A percentile compares a stretch with the other conserved stretches of the same genome.
Conservation (phyloP, 306 rosid genomes). For the Quercus dentata region DNA sequence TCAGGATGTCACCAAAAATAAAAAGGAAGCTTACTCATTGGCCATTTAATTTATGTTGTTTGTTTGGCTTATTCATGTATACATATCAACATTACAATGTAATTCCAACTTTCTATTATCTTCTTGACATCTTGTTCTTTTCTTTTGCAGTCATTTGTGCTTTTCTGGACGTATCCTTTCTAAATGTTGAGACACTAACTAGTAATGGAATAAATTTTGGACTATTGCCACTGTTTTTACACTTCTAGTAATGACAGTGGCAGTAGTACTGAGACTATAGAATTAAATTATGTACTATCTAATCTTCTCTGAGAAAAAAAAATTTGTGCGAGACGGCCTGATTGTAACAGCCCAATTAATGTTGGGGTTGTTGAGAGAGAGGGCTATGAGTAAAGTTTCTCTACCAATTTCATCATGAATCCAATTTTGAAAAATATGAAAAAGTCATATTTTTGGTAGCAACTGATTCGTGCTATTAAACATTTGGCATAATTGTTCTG, state of each 20-base stretch:
- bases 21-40: background rate
- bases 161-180: slow-evolving; percentile 98
- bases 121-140: slow-evolving; percentile 11
- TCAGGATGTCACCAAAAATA: background rate
- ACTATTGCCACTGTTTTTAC: too few relatives aligned
- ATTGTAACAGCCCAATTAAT: background rate
- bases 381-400: background rate
- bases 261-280: too few relatives aligned
- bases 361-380: too few relatives aligned
- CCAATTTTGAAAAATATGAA: too few relatives aligned
- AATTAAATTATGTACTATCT: background rate
- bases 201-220: too few relatives aligned
- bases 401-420: too few relatives aligned
- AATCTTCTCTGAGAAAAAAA: background rate
- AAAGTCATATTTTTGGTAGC: background rate
- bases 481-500: background rate
- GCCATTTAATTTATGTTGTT: background rate
- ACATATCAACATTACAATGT: background rate
- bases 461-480: background rate
- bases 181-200: background rate
- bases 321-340: too few relatives aligned
- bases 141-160: slow-evolving; percentile 91
- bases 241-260: too few relatives aligned
- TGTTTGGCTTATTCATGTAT: background rate
- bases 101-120: background rate